A percentile compares a stretch with the other conserved stretches of the same genome.
Evolutionary conservation across 495 filamentous ascomycete genomes (phyloP).

Genomic region (Parmelia sp.): DNA sequence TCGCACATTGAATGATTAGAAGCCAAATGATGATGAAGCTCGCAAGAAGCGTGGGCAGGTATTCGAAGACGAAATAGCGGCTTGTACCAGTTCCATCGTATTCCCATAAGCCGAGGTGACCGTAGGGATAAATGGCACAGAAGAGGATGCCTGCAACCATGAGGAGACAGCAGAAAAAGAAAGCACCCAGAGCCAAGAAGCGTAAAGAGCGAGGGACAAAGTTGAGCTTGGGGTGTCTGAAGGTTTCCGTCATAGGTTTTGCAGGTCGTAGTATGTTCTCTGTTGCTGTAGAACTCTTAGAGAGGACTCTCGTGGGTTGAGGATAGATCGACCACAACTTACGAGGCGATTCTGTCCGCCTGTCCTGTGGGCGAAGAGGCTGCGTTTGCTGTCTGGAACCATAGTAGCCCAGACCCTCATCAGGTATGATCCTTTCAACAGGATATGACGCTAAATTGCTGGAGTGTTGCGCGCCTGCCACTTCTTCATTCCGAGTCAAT

Average conservation of each 20-base stretch:
- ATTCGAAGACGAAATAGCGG: slow-evolving; percentile 81
- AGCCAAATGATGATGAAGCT: slow-evolving; percentile 66
- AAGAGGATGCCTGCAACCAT: slow-evolving; percentile 69
- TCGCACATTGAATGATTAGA: slow-evolving; percentile 63
- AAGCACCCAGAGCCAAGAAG: slow-evolving; percentile 48
- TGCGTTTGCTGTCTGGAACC: slow-evolving; percentile 8
- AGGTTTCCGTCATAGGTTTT: slow-evolving; percentile 39
- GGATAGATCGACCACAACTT: slow-evolving; percentile 5
- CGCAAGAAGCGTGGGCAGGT: slow-evolving; percentile 73
- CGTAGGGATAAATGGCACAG: slow-evolving; percentile 63
- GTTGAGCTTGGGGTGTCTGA: slow-evolving; percentile 49
- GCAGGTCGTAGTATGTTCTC: slow-evolving; percentile 49
- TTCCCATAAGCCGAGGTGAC: slow-evolving; percentile 55
- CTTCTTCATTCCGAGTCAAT: slow-evolving; percentile 59
- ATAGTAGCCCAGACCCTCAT: slow-evolving; percentile 46
- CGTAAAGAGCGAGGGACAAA: slow-evolving; percentile 64
- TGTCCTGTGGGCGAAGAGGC: background rate
- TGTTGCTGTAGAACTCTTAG: slow-evolving; percentile 19
- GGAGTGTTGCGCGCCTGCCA: slow-evolving; percentile 32
- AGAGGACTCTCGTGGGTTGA: background rate
- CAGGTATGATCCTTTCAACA: slow-evolving; percentile 46
- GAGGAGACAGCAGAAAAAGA: slow-evolving; percentile 55
- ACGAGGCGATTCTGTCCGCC: slow-evolving; percentile 16
- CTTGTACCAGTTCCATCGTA: slow-evolving; percentile 60
- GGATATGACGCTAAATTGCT: slow-evolving; percentile 41